Base-by-base conservation (phyloP, 1,284 basidiomycete species). In the Paramarasmius palmivorus region DNA sequence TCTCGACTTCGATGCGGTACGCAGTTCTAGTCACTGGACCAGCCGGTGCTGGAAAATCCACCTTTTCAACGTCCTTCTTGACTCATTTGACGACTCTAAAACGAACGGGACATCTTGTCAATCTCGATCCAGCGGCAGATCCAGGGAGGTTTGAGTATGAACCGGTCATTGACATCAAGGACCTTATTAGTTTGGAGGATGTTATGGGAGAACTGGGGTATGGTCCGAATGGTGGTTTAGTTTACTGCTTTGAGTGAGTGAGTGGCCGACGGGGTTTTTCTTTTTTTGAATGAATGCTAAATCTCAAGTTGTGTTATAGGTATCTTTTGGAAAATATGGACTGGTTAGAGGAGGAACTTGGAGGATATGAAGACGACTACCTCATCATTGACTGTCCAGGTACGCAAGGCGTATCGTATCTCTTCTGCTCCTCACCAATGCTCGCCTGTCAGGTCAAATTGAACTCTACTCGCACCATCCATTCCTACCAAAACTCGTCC, bases 221-320 rank as follows among this genome's bases (percentile, higher is more conserved):
- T 68, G 97, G 97, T 0, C 97, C 97, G 0, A 99, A 99, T 64
- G 97, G 97, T 4, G 97, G 95, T 0, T 77, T 99, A 50, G 86
- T 99, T 56, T 98, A 98, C 69, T 99, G 97, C 74, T 99, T 99
- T 72, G 97, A 99, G 95, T 98, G 81, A 88, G 92, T 87, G 68
- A 83, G 81, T 85, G 76, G 55, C 34, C 52, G n/a, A n/a, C n/a
- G 34, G 50, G 48, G 35, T 52, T 49, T 44, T 34, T 46, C 10
- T 17, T n/a, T 34, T 1, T 49, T 50, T 48, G 44, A 25, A 35
- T 46, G 47, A 37, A 44, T 41, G 32, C 32, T 26, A 4, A 25
- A 25, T 15, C n/a, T 5, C 23, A 39, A 23, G 38, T 26, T 20
- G 35, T 22, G 52, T 49, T 17, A 14, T 63, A 98, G 95, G 71